phyloP scores from a whole-genome alignment of 2,329 filamentous ascomycete genomes.

The Zymoseptoria brevis region DNA sequence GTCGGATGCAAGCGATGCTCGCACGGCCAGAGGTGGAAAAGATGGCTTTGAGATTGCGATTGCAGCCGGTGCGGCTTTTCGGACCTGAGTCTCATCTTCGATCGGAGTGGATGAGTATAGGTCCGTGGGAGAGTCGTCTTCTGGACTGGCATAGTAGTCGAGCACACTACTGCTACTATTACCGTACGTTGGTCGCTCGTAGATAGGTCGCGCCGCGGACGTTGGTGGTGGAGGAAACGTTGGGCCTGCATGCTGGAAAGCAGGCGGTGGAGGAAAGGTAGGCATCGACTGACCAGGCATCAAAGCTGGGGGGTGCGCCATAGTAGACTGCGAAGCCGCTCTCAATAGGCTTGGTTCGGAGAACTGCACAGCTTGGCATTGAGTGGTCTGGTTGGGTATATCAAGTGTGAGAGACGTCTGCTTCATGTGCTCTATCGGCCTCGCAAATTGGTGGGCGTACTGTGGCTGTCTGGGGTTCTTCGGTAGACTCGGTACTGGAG shows the following conservation, averaged over 20 bases:
- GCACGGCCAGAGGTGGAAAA: conserved; percentile 19
- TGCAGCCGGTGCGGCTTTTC: conserved; percentile 14
- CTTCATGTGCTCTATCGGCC: conserved; percentile 10
- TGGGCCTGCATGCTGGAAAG: background rate
- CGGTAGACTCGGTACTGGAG: conserved; percentile 3
- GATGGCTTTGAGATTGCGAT: conserved; percentile 19
- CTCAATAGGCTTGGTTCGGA: background rate
- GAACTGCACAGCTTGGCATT: background rate
- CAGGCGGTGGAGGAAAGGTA: background rate
- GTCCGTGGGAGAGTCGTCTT: conserved; percentile 21
- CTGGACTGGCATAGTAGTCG: conserved; percentile 27
- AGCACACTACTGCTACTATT: conserved; percentile 17
- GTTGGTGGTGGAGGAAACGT: conserved; percentile 5
- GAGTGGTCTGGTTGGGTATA: conserved; percentile 15
- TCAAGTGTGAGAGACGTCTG: conserved; percentile 18
- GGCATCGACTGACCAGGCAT: background rate
- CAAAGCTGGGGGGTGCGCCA: background rate
- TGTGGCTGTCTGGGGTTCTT: conserved; percentile 4
- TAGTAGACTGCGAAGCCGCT: background rate
- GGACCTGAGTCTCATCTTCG: conserved; percentile 18
- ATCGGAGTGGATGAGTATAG: conserved; percentile 16
- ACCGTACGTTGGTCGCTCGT: conserved; percentile 4
- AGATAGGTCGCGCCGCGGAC: conserved; percentile 1
- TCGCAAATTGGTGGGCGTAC: conserved; percentile 11
- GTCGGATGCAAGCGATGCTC: conserved; percentile 17